Evolutionary conservation across 331 rosid genomes (phyloP).

Genomic region (Pyracantha coccinea): DNA sequence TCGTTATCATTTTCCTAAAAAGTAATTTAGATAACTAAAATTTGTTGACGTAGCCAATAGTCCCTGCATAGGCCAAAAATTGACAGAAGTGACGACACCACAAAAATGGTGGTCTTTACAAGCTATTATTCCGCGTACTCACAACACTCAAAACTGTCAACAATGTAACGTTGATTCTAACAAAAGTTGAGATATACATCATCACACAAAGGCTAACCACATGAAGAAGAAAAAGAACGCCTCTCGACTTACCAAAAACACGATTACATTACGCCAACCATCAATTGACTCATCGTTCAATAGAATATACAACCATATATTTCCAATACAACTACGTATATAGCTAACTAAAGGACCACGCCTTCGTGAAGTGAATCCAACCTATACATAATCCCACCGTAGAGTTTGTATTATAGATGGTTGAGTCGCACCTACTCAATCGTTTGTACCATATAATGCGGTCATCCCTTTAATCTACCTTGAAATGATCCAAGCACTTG

Average conservation of each 20-base stretch:
- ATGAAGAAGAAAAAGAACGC: constrained; percentile 40
- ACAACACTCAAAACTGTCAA: constrained; percentile 39
- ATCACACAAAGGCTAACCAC: constrained; percentile 28
- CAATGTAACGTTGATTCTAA: constrained; percentile 34
- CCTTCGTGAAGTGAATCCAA: constrained; percentile 33
- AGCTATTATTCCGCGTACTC: constrained; percentile 26
- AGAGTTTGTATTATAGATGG: constrained; percentile 38
- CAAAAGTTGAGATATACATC: constrained; percentile 39
- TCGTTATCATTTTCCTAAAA: background rate
- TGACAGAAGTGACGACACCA: constrained; percentile 1
- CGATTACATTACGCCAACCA: constrained; percentile 48
- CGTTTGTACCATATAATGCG: constrained; percentile 26
- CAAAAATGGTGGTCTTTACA: constrained; percentile 17
- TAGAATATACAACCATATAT: constrained; percentile 52
- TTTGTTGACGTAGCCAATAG: background rate
- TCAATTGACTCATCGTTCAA: constrained; percentile 34
- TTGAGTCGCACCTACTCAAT: constrained; percentile 40
- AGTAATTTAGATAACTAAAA: background rate
- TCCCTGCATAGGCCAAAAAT: background rate
- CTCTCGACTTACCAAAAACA: constrained; percentile 67
- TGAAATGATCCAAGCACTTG: constrained; percentile 35
- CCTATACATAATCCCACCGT: constrained; percentile 53
- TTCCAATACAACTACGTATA: constrained; percentile 53
- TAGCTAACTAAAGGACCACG: constrained; percentile 48
- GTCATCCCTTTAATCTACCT: constrained; percentile 44